phyloP scores from a whole-genome alignment of 345 rosid genomes.

The Brassica incana region DNA sequence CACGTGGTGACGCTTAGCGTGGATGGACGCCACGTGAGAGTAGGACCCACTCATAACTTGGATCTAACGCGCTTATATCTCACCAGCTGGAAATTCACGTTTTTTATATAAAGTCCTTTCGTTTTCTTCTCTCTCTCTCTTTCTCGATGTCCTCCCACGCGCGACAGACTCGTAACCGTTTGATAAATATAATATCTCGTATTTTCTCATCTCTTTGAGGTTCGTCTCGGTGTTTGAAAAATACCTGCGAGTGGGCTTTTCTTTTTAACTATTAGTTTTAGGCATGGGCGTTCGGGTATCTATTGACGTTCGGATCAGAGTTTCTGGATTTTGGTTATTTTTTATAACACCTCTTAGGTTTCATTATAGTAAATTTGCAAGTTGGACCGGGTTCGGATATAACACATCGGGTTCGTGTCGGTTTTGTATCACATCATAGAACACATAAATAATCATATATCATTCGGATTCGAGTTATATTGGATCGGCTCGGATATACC shows the following conservation, averaged over 20 bases:
- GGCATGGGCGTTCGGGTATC: too few species aligned
- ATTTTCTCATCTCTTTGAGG: neutral
- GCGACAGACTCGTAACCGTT: constrained; percentile 29
- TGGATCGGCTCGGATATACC: too few species aligned
- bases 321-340: too few species aligned
- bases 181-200: constrained; percentile 27
- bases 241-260: constrained; percentile 7
- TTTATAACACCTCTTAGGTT: too few species aligned
- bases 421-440: too few species aligned
- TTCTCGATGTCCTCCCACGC: constrained; percentile 33
- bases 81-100: constrained; percentile 24
- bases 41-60: constrained; percentile 5
- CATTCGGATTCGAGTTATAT: too few species aligned
- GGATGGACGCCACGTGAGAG: constrained; percentile 26
- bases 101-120: constrained; percentile 19
- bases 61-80: constrained; percentile 21
- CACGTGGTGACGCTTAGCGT: constrained; percentile 9
- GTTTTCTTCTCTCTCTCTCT: constrained; percentile 10
- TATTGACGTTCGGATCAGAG: too few species aligned
- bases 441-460: too few species aligned
- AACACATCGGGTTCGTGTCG: too few species aligned
- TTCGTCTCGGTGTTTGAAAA: neutral
- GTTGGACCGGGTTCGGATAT: too few species aligned
- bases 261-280: neutral
- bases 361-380: too few species aligned